Evolutionary conservation across 257 asterid species (phyloP), one percentile per base, ranked within the genome.

Genomic region (Solanum commersonii): DNA sequence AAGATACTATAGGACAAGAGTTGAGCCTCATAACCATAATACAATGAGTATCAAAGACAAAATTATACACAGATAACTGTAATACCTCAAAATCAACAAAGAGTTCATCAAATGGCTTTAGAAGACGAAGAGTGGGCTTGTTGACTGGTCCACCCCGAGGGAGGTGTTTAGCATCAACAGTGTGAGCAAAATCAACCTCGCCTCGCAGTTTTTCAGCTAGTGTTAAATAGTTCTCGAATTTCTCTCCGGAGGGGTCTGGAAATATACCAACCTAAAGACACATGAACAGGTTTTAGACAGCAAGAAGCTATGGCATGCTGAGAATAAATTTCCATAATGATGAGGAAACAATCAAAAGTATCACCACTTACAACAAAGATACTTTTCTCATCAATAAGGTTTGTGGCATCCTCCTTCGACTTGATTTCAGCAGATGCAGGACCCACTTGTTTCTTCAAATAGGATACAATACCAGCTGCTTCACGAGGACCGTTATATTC

Each of bases 401-500:
- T 88, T 38, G 89, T 65, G 20, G 96, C 96, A 29, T 96, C 98
- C 74, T 94, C 96, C 9, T 40, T 92, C 14, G 97, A 93, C 87
- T 92, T 96, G 84, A 95, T 94, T 89, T 95, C 98, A 88, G 89
- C 3, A 67, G 99, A 96, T 33, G 99, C 94, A 73, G 98, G 99
- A 67, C 99, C 99, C 84, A 73, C 90, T 94, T 95, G 99, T 88
- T 87, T 95, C 92, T 95, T 94, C 92, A 96, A 87, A 92, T 91
- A 96, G 8, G 92, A 84, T 46, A 91, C 94, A 60, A 96, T 95
- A 38, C 99, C 98, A 63, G 90, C 95, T 59, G 98, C 95, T 46
- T 96, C 96, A 71, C 99, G 98, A 65, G 98, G 98, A 38, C 98
- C 99, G 8, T 95, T 95, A 88, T 95, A 96, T 0, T 95, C 97